Base-by-base conservation (phyloP, 768 basidiomycete genomes). In the Leccinum obscurum region DNA sequence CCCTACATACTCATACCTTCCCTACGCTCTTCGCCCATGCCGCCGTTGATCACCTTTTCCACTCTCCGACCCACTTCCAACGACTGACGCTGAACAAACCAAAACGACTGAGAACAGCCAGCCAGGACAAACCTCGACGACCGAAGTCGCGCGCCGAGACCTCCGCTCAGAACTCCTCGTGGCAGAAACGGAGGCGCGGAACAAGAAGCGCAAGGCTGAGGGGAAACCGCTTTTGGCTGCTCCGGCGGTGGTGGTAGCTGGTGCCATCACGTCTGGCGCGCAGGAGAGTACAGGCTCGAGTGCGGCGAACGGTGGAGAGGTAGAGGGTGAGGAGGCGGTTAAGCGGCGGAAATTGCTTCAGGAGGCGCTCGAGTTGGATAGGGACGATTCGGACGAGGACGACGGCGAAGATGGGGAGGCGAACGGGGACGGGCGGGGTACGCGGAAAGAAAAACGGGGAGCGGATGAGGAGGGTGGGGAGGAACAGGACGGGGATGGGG, bases 151-250 rank as follows among this genome's bases (percentile, higher is more conserved):
- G 60, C 87, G 86, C 63, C 81, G 84, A 17, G 95, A 98, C 72
- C 77, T 98, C 50, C 83, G 92, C 13, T 83, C 86, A 3, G 96
- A 99, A 63, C 80, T 99, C 48, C 76, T 92, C 44, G 80, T 76
- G 15, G 96, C 96, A 1, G 97, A 98, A 70, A 80, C 87, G n/a
- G 90, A 92, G 68, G 91, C 94, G 3, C 79, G 80, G 62, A 89
- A 93, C 64, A 92, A 89, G 83, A 99, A 98, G 76, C 80, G 95
- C 62, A 96, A 96, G 75, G 95, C 92, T 6, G 88, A 90, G 67
- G 93, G 94, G 15, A 72, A 77, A 59, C 80, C 82, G 2, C 68
- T 74, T 15, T 54, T 72, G 55, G 64, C 65, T n/a, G 77, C 66
- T n/a, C 76, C 78, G 44, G 59, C 79, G 22, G 37, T 35, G 7